These are phyloP conservation scores for Trichosporon sp. DNA, from an alignment of 1,284 basidiomycete genomes.

Conservation along the genomic window DNA sequence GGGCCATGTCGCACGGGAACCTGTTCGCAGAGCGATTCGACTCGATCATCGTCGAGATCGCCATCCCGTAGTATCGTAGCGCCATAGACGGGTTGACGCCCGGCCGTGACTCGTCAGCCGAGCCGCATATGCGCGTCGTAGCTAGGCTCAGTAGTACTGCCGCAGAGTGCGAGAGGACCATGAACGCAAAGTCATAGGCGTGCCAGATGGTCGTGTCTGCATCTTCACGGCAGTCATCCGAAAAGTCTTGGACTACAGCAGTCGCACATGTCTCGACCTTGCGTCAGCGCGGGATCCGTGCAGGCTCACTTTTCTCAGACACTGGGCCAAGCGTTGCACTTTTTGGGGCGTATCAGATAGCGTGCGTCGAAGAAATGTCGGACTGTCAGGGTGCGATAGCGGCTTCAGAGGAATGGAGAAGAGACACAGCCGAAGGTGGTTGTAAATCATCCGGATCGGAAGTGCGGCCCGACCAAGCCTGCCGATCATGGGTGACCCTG, in stretches of 20 bases:
- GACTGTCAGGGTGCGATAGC: constrained; percentile 15
- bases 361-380: constrained; percentile 12
- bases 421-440: constrained; percentile 25
- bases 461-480: constrained; percentile 16
- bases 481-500: constrained; percentile 18
- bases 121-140: constrained; percentile 12
- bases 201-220: constrained; percentile 16
- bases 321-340: not conserved
- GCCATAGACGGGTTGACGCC: constrained; percentile 16
- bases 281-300: not conserved
- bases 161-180: constrained; percentile 23
- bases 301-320: constrained; percentile 20
- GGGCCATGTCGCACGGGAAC: constrained; percentile 27
- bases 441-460: constrained; percentile 23
- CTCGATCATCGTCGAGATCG: constrained; percentile 24
- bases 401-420: constrained; percentile 24
- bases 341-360: not conserved
- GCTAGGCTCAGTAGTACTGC: constrained; percentile 19
- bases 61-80: constrained; percentile 23
- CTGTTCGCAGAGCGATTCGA: constrained; percentile 23
- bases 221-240: constrained; percentile 23
- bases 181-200: constrained; percentile 25
- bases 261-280: constrained; percentile 21
- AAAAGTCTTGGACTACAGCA: constrained; percentile 21
- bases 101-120: not conserved